Base-by-base conservation (phyloP, 768 basidiomycete genomes). In the Cystofilobasidium capitatum region DNA sequence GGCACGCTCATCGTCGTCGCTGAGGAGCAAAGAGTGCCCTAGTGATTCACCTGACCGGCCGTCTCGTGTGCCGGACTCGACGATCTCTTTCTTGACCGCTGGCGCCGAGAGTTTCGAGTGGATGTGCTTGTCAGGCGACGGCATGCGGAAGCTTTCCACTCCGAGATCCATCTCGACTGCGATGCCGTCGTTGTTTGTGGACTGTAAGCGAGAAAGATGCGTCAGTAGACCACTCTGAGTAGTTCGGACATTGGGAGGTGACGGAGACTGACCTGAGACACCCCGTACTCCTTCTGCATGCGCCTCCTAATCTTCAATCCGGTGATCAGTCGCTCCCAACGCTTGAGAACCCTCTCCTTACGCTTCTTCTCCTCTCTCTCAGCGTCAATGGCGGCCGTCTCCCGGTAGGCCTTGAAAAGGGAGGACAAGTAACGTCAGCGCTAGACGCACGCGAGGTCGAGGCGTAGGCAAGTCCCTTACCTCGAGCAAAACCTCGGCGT, bases 241-340 rank as follows among this genome's bases (percentile, higher is more conserved):
- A 20, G 24, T n/a, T n/a, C n/a, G 5, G 5, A n/a, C 26, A 20
- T n/a, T 9, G 26, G 33, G 29, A 10, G n/a, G 39, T 35, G 4
- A 20, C n/a, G 22, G 13, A 36, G 26, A 54, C 66, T 40, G 13
- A 68, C 66, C 31, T 33, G 37, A 12, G 26, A 33, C 29, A 47
- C 44, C n/a, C 64, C 77, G 76, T 94, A 96, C 74, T 93, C 86
- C 60, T 83, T 84, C 74, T 87, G 87, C 39, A 97, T 79, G 54
- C 91, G 83, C 72, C 88, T 82, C 20, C 91, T 83, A 68, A 98
- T 88, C 40, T 89, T 83, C 55, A 98, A 81, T 3, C 93, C 96
- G 36, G 89, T 88, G 31, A 99, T 81, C 47, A 99, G 83, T 65
- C 86, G 85, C 62, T 81, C 83, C 94, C 94, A 99, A 26, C 87